Conservation (phyloP, 2,329 filamentous ascomycete species). For the Aspergillus eucalypticola region DNA sequence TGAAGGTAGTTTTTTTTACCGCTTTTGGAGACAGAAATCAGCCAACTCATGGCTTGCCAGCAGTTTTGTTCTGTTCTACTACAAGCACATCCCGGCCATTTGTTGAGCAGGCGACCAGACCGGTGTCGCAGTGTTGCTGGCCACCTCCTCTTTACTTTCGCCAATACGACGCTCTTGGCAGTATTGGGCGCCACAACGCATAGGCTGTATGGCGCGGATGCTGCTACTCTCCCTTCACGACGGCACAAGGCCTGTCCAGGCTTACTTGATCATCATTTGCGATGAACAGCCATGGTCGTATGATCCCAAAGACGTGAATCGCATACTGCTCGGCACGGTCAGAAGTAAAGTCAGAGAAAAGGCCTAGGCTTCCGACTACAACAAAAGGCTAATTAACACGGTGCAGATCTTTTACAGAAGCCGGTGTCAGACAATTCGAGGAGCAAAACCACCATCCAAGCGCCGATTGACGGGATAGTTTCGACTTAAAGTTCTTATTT, state of each 20-base stretch:
- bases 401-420: background rate
- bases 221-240: conserved; percentile 48
- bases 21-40: conserved; percentile 46
- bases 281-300: conserved; percentile 39
- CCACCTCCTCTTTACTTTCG: conserved; percentile 50
- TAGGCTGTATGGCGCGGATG: conserved; percentile 49
- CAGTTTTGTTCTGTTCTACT: conserved; percentile 47
- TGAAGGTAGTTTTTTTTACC: conserved; percentile 49
- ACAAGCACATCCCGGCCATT: conserved; percentile 54
- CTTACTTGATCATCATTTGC: conserved; percentile 48
- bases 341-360: background rate
- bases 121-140: conserved; percentile 42
- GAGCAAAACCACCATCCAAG: background rate
- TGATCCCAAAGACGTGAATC: conserved; percentile 55
- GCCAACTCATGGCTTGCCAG: conserved; percentile 47
- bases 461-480: background rate
- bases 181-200: conserved; percentile 52
- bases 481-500: background rate
- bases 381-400: background rate
- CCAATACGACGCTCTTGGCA: conserved; percentile 48
- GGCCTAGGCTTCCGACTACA: background rate
- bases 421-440: background rate
- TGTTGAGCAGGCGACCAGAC: conserved; percentile 23
- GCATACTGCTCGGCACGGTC: conserved; percentile 50
- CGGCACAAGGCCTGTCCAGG: conserved; percentile 46